Evolutionary conservation across 805 yeast genomes (phyloP).

Genomic region (Starmerella etchellsii): DNA sequence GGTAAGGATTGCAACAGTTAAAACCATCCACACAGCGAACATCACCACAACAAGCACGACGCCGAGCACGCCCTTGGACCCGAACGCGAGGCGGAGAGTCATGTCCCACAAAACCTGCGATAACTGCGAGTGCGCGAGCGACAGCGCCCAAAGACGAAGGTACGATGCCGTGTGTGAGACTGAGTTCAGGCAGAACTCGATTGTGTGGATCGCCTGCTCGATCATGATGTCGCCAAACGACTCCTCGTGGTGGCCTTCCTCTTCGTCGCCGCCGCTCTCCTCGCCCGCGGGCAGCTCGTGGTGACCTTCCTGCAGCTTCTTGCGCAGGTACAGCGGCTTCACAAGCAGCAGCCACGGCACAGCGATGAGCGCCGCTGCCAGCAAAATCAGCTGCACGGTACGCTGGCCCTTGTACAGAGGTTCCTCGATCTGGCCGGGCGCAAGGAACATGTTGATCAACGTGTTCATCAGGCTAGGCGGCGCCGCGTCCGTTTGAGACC

Average conservation of each 20-base stretch:
- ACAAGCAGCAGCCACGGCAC: constrained; percentile 83
- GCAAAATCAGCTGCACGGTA: constrained; percentile 54
- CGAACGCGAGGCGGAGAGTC: constrained; percentile 78
- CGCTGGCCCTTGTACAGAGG: constrained; percentile 71
- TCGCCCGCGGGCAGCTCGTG: constrained; percentile 21
- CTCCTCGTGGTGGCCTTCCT: constrained; percentile 43
- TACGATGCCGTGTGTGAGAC: constrained; percentile 98
- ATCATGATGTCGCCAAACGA: constrained; percentile 89
- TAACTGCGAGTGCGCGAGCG: constrained; percentile 92
- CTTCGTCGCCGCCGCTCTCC: constrained; percentile 33
- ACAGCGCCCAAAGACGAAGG: constrained; percentile 90
- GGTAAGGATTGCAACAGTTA: constrained; percentile 83
- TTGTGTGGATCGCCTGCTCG: constrained; percentile 94
- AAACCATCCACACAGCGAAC: constrained; percentile 88
- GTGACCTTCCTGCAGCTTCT: constrained; percentile 29
- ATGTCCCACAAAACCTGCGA: constrained; percentile 92
- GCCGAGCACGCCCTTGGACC: constrained; percentile 50
- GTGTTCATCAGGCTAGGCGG: constrained; percentile 92
- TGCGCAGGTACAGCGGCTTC: constrained; percentile 63
- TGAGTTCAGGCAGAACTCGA: constrained; percentile 92
- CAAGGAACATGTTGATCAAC: constrained; percentile 87
- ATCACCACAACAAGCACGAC: constrained; percentile 62
- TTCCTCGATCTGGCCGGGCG: constrained; percentile 82
- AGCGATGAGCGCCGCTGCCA: constrained; percentile 68
- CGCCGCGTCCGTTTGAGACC: constrained; percentile 61